Evolutionary conservation across 2,329 filamentous ascomycete genomes (phyloP).

Genomic region (Fusarium proliferatum): DNA sequence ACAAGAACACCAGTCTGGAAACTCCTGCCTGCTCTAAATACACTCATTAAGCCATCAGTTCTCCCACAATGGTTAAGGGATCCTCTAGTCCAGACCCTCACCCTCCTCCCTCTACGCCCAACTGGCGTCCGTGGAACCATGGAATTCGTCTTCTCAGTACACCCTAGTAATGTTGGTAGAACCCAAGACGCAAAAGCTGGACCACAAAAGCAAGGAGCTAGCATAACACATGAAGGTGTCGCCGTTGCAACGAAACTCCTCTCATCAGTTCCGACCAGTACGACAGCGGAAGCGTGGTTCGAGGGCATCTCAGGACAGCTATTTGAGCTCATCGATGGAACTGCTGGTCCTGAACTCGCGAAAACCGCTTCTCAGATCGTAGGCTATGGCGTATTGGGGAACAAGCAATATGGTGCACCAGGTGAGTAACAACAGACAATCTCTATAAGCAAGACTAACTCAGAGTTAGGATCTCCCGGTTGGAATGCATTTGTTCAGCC

Average conservation of each 20-base stretch:
- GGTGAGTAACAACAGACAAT: conserved; percentile 50
- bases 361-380: conserved; percentile 53
- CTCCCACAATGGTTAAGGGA: conserved; percentile 70
- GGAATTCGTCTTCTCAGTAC: conserved; percentile 77
- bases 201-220: conserved; percentile 67
- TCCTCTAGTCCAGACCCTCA: conserved; percentile 67
- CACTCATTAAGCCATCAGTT: conserved; percentile 70
- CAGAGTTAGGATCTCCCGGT: conserved; percentile 61
- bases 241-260: conserved; percentile 71
- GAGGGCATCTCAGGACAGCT: conserved; percentile 70
- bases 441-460: neutral
- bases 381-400: conserved; percentile 72
- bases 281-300: conserved; percentile 70
- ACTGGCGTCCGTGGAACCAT: conserved; percentile 75
- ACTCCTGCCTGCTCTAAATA: conserved; percentile 71
- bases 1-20: conserved; percentile 56
- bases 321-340: conserved; percentile 69
- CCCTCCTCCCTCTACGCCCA: conserved; percentile 68
- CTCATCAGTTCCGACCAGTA: conserved; percentile 66
- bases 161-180: conserved; percentile 63
- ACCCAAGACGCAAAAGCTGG: conserved; percentile 52
- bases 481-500: conserved; percentile 72
- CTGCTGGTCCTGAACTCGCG: conserved; percentile 49
- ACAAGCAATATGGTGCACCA: conserved; percentile 71
- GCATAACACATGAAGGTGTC: conserved; percentile 75